Evolutionary conservation across 2,329 filamentous ascomycete species (phyloP), one percentile per base, ranked within the genome.

Genomic region (Colletotrichum lindemuthianum): DNA sequence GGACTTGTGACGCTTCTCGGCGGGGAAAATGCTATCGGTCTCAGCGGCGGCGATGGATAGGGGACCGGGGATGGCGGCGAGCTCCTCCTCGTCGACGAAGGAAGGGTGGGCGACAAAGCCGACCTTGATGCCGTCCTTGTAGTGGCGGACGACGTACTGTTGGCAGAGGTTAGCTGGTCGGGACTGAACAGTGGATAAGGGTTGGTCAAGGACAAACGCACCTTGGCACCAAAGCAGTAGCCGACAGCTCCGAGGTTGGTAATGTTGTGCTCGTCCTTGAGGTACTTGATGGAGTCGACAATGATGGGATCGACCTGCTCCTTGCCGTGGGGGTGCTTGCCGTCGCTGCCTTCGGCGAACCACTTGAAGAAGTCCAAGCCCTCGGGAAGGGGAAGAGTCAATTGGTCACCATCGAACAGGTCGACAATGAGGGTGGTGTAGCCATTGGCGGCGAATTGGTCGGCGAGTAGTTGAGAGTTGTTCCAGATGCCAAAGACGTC

Each of bases 51-150:
- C 82, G 71, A 93, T 91, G 58, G 88, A 88, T 6, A 92, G 77
- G 1, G 91, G 90, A 0, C 86, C 88, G n/a, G 81, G 81, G 70
- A 93, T 89, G 51, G 82, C 85, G 13, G 79, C 79, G 52, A 93
- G 84, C 76, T 93, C 90, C 2, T 87, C 86, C 65, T 87, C 80
- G 6, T 86, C 82, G 36, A 96, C 86, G 70, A 93, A 93, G 33
- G 88, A 91, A 1, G 92, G 92, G 76, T 96, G 92, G 2, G 92
- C 92, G 15, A 87, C 78, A 77, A 84, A 96, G 43, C 90, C 92
- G 57, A 86, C 91, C 58, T 92, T 83, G 69, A 95, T 83, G 67
- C 87, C 87, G 60, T 82, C 73, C 60, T 84, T 82, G 79, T 84
- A 84, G 81, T 89, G 90, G 45, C 93, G 88, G 57, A 84, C 83